Evolutionary conservation across 2,329 filamentous ascomycete genomes (phyloP).

Genomic region (Arachnopeziza araneosa): DNA sequence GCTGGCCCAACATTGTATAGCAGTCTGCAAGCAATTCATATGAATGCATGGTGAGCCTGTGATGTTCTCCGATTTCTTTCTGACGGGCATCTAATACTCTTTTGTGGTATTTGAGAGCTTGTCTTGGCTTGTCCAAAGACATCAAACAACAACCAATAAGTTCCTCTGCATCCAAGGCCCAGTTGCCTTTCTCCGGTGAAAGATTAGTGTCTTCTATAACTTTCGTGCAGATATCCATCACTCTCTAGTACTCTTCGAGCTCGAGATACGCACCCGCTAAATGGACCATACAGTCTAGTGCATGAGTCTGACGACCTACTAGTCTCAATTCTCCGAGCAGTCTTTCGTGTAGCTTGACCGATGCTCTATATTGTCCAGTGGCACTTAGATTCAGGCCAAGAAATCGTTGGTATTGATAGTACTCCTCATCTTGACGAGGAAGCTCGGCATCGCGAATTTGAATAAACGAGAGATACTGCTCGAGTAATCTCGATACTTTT

Average conservation of each 20-base stretch:
- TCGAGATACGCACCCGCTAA: not conserved
- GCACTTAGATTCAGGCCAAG: too few species aligned
- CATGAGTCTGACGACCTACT: not conserved
- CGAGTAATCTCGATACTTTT: not conserved
- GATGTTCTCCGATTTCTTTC: not conserved
- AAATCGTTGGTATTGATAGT: too few species aligned
- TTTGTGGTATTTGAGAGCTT: not conserved
- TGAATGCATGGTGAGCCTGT: not conserved
- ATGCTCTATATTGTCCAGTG: too few species aligned
- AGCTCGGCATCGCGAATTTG: too few species aligned
- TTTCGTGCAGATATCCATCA: not conserved
- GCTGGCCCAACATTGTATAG: not conserved
- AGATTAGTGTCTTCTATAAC: not conserved
- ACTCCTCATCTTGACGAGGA: too few species aligned
- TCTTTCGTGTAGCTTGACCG: too few species aligned
- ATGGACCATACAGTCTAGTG: not conserved
- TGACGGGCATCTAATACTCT: not conserved
- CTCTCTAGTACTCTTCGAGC: not conserved
- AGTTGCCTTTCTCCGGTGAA: not conserved
- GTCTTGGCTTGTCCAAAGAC: not conserved
- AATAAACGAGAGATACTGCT: not conserved
- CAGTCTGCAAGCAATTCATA: not conserved
- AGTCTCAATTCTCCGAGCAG: too few species aligned
- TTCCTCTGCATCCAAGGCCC: not conserved
- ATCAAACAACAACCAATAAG: not conserved